Conservation (phyloP, 768 basidiomycete genomes). For the Agrocybe pediades region DNA sequence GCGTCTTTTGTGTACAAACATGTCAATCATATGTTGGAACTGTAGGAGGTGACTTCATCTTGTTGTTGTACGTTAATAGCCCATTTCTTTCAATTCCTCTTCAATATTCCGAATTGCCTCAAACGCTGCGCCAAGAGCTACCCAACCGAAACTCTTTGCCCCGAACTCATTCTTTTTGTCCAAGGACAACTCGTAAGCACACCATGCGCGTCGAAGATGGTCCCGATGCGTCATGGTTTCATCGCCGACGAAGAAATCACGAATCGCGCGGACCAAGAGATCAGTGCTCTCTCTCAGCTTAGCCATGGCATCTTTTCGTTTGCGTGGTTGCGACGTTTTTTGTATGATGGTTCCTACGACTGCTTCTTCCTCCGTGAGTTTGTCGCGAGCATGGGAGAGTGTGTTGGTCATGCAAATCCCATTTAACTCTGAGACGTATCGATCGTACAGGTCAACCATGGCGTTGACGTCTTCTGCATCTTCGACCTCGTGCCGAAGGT, state of each 20-base stretch:
- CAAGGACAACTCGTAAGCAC: constrained; percentile 48
- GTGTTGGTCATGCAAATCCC: constrained; percentile 49
- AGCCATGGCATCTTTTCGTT: constrained; percentile 53
- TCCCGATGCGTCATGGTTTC: constrained; percentile 40
- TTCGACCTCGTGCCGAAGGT: constrained; percentile 26
- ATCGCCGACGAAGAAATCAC: constrained; percentile 52
- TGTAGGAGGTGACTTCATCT: not conserved
- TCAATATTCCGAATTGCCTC: constrained; percentile 53
- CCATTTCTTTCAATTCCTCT: constrained; percentile 28
- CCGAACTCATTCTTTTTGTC: constrained; percentile 48
- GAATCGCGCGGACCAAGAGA: constrained; percentile 49
- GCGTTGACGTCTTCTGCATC: constrained; percentile 24
- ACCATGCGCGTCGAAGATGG: constrained; percentile 51
- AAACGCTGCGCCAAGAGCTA: constrained; percentile 59
- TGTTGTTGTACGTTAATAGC: constrained; percentile 14
- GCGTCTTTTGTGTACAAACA: not conserved
- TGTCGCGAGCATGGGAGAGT: constrained; percentile 41
- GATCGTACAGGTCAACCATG: constrained; percentile 33
- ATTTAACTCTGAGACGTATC: constrained; percentile 49
- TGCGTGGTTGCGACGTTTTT: constrained; percentile 58
- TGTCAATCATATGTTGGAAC: not conserved
- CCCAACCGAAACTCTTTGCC: constrained; percentile 62
- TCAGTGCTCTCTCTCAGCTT: constrained; percentile 58
- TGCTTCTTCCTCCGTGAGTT: constrained; percentile 64
- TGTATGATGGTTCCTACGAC: constrained; percentile 67